Percentiles rank a stretch among this genome's conserved stretches.
Conservation (phyloP, 371 early-diverging fungal species). For the Mucor piriformis region DNA sequence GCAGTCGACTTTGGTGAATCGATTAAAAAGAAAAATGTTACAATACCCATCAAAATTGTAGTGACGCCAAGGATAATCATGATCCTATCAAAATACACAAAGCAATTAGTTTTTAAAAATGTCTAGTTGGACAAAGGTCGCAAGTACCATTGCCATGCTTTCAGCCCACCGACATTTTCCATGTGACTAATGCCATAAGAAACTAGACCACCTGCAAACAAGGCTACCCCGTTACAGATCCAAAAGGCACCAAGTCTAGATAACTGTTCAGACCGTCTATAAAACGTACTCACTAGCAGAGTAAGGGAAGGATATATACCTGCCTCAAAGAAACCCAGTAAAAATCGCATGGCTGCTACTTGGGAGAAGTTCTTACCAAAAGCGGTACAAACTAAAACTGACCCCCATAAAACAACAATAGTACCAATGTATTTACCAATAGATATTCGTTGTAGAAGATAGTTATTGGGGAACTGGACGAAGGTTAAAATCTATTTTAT, state of each 20-base stretch:
- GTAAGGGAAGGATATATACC: constrained; percentile 34
- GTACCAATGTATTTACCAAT: constrained; percentile 37
- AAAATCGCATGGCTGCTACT: constrained; percentile 31
- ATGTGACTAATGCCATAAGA: constrained; percentile 36
- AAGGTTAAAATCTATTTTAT: too few relatives aligned
- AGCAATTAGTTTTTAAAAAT: not conserved
- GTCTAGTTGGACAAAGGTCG: not conserved
- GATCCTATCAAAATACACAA: constrained; percentile 8
- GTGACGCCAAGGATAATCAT: constrained; percentile 38
- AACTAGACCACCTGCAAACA: constrained; percentile 31
- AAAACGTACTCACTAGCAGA: constrained; percentile 38
- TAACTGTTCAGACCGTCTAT: constrained; percentile 37
- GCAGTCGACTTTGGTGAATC: constrained; percentile 38
- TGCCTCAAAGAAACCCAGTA: constrained; percentile 36
- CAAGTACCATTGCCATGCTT: constrained; percentile 42
- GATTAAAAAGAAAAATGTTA: constrained; percentile 37
- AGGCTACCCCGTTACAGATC: constrained; percentile 29
- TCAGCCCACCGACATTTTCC: constrained; percentile 26
- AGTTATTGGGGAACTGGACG: constrained; percentile 41
- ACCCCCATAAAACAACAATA: constrained; percentile 37
- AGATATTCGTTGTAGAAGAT: constrained; percentile 33
- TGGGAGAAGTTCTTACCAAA: constrained; percentile 33
- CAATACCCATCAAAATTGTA: constrained; percentile 29
- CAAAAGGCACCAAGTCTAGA: constrained; percentile 35
- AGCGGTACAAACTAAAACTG: constrained; percentile 26